Evolutionary conservation across 768 basidiomycete species (phyloP).

Genomic region (Termitomyces sp.): DNA sequence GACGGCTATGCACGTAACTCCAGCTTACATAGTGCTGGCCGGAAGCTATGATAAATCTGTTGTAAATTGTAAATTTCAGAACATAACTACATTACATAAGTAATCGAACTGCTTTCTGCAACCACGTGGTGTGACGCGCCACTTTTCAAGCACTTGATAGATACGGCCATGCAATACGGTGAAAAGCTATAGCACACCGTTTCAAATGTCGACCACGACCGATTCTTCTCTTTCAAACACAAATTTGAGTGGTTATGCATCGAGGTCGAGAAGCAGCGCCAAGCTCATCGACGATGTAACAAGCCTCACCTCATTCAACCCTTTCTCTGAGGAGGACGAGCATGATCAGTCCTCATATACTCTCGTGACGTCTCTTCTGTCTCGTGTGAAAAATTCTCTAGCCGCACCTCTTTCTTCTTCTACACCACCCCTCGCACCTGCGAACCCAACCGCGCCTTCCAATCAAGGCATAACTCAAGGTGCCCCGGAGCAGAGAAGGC

Average conservation of each 20-base stretch:
- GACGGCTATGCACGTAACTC: too few species aligned
- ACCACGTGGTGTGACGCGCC: slow-evolving; percentile 1
- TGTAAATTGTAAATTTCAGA: too few species aligned
- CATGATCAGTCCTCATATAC: slow-evolving; percentile 85
- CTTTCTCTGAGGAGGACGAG: slow-evolving; percentile 91
- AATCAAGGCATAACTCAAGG: slow-evolving; percentile 15
- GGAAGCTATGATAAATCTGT: too few species aligned
- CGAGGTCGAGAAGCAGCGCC: slow-evolving; percentile 58
- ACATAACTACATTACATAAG: too few species aligned
- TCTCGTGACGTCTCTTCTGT: slow-evolving; percentile 74
- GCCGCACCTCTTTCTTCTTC: slow-evolving; percentile 59
- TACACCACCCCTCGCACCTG: slow-evolving; percentile 34
- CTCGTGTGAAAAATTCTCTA: slow-evolving; percentile 75
- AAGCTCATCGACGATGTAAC: slow-evolving; percentile 57
- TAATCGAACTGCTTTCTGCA: not conserved
- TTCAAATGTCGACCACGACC: not conserved
- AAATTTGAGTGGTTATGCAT: slow-evolving; percentile 36
- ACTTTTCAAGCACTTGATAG: not conserved
- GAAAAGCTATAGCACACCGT: not conserved
- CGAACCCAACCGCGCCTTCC: slow-evolving; percentile 24
- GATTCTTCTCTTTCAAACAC: slow-evolving; percentile 18
- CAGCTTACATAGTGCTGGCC: too few species aligned
- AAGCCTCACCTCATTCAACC: slow-evolving; percentile 82
- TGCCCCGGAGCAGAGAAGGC: slow-evolving; percentile 50
- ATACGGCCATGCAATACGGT: not conserved